A percentile compares a stretch with the other conserved stretches of the same genome.
These are phyloP conservation scores for Acorus gramineus DNA, from an alignment of 106 monocot genomes.

Conservation along the genomic window DNA sequence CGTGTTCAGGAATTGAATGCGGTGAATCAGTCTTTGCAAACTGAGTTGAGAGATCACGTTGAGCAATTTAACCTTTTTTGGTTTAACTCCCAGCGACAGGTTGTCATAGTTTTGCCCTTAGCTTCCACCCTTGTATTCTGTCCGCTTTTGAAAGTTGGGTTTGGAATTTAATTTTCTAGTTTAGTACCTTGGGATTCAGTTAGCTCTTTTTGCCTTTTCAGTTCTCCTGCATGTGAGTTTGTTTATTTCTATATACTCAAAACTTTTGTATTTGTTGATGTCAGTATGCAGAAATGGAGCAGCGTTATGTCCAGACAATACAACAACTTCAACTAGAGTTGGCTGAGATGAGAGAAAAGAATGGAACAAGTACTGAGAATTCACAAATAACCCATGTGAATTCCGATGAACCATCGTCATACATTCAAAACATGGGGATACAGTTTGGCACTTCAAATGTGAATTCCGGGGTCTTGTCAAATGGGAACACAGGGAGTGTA, in stretches of 20 bases:
- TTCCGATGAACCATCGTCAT: constrained; percentile 22
- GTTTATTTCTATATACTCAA: not conserved
- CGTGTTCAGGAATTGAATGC: constrained; percentile 82
- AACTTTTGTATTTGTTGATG: constrained; percentile 5
- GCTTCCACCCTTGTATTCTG: too few species aligned
- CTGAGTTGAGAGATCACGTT: constrained; percentile 64
- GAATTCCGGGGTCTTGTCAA: constrained; percentile 20
- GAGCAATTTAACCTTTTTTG: constrained; percentile 95
- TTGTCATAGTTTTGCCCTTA: constrained; percentile 3
- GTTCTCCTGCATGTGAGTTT: not conserved
- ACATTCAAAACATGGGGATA: constrained; percentile 34
- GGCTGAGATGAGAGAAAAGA: constrained; percentile 46
- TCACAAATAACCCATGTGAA: constrained; percentile 19
- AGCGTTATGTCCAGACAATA: constrained; percentile 76
- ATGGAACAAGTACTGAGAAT: constrained; percentile 32
- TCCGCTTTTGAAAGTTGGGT: too few species aligned
- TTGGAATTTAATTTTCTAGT: not conserved
- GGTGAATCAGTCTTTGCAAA: constrained; percentile 67
- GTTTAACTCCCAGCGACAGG: constrained; percentile 63
- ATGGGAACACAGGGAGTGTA: constrained; percentile 28
- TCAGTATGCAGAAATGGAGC: constrained; percentile 82
- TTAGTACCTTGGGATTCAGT: too few species aligned
- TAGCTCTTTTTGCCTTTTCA: not conserved
- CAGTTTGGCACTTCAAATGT: constrained; percentile 25
- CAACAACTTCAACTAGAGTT: constrained; percentile 85